Base-by-base conservation (phyloP, 2,329 filamentous ascomycete genomes). In the Colletotrichum sojae region DNA sequence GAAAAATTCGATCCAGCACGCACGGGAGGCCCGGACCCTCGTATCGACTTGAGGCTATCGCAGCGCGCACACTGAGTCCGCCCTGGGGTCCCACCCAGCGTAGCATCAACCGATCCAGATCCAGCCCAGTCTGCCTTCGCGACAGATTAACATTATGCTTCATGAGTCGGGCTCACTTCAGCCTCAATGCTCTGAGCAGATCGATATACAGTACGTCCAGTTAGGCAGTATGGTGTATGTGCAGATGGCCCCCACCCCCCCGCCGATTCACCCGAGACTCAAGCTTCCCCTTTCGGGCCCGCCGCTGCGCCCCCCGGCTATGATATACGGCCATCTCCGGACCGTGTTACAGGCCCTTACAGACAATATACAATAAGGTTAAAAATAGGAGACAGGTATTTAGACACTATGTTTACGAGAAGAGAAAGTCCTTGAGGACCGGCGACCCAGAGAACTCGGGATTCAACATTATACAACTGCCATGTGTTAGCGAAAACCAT, bases 401-500 rank as follows among this genome's bases (percentile, higher is more conserved):
- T 46, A 56, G 45, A 67, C 67, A 68, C 60, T 67, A 54, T 67
- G 67, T 57, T 85, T 74, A 89, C 60, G 84, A 85, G 78, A 97
- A 96, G 58, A 98, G 85, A 77, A 98, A 98, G 67, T 97, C 94
- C 78, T 96, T 97, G 51, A 97, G 85, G 2, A 97, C 90, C 0
- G 94, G 93, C n/a, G 94, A 96, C 12, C 93, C 92, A 40, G 94
- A 93, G 77, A 98, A 98, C 79, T 98, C 94, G 0, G 95, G 95
- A 79, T 98, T 98, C 36, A 98, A 83, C 73, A 98, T 82, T 70
- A 98, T 91, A 82, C 95, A 98, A 78, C 94, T 97, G 76, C 9
- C 39, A 52, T 15, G 6, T 9, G 45, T 59, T 45, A 67, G 72
- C 67, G 68, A 76, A 65, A 72, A 66, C 65, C 59, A 56, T 3